Evolutionary conservation across 306 rosid genomes (phyloP), one percentile per base, ranked within the genome.

Genomic region (Cucurbita moschata): DNA sequence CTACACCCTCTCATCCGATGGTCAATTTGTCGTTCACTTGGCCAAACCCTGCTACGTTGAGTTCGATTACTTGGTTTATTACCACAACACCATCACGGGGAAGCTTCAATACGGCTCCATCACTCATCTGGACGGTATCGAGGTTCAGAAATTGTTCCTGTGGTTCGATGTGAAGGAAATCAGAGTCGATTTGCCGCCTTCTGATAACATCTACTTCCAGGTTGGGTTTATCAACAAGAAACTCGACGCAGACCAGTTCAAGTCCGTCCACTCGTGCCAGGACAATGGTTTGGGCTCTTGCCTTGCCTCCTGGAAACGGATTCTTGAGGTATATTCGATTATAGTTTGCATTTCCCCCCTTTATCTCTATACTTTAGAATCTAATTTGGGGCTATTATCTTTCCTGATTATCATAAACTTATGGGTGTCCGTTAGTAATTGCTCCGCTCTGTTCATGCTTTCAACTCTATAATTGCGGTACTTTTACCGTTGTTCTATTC

Each of bases 81-180:
- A 95, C 85, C 96, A 89, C 0, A 80, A 42, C 18, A 82, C 67
- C 71, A 80, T 95, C 64, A 81, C 88, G 1, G 99, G 99, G 0
- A 89, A 84, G 78, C 91, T 95, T 26, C 72, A 66, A 19, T 86
- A 87, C 18, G 99, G 99, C 0, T 90, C 97, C 50, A 91, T 95
- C 76, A 77, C 91, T 3, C 75, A 79, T 10, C 82, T 95, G 35
- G 68, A 82, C n/a, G 99, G 99, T 1, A 89, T 95, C 57, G 68
- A 95, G 86, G 97, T 95, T 14, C 88, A 84, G 70, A 79, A 86
- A 5, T 40, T 95, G 47, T 81, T 95, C 53, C 35, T 95, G 4
- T 95, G 99, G 97, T 78, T 91, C 69, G 80, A 81, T 62, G 96
- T 95, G 0, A 90, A 85, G n/a, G 93, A 95, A 89, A 95, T 95